phyloP scores from a whole-genome alignment of 192 early-diverging fungal species.

The Pilobolus umbonatus region DNA sequence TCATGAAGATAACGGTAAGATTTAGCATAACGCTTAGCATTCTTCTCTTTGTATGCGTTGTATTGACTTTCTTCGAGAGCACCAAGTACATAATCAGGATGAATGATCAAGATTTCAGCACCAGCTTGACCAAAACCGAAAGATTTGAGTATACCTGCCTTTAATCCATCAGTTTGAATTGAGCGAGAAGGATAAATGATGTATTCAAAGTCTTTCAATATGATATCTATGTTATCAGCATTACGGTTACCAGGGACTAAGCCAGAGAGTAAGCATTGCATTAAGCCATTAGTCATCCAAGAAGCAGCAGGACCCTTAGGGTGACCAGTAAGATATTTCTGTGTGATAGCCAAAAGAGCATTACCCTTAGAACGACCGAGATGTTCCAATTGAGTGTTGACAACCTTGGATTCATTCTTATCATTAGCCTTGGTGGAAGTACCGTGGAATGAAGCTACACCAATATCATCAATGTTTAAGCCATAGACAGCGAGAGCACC shows the following conservation, averaged over 20 bases:
- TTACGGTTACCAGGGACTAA: conserved; percentile 92
- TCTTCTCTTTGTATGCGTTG: conserved; percentile 62
- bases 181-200: conserved; percentile 78
- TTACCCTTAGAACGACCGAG: conserved; percentile 84
- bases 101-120: conserved; percentile 80
- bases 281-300: conserved; percentile 94
- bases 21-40: conserved; percentile 65
- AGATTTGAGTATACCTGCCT: conserved; percentile 86
- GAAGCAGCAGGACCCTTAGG: conserved; percentile 96
- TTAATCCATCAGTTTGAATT: conserved; percentile 86
- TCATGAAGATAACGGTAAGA: conserved; percentile 92
- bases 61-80: conserved; percentile 68
- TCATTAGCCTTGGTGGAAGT: conserved; percentile 94
- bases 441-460: conserved; percentile 93
- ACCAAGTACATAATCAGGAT: conserved; percentile 82
- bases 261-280: conserved; percentile 82
- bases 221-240: conserved; percentile 76
- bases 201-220: conserved; percentile 72
- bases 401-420: conserved; percentile 85
- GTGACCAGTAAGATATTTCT: conserved; percentile 94
- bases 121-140: conserved; percentile 97
- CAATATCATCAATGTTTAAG: conserved; percentile 88
- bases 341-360: conserved; percentile 74
- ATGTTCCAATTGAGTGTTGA: conserved; percentile 81
- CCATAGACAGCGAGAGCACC: conserved; percentile 86